Evolutionary conservation across 169 alveolate genomes (phyloP).

Genomic region (Blepharisma undulans): DNA sequence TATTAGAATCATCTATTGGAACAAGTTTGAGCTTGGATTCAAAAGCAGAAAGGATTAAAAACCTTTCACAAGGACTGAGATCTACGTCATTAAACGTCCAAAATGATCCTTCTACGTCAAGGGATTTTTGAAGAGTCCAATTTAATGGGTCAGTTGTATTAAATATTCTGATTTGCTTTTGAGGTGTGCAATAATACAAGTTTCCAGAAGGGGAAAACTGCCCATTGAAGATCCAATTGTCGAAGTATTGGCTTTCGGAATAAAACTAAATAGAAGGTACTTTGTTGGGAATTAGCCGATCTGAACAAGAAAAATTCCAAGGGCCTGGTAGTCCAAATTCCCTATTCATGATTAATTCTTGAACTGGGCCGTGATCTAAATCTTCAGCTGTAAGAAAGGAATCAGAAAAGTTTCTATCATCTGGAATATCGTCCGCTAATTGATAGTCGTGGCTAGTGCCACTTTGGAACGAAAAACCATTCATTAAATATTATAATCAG

Average conservation of each 20-base stretch:
- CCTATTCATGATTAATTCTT: not conserved
- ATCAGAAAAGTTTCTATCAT: not conserved
- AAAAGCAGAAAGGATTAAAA: slow-evolving; percentile 47
- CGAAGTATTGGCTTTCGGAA: not conserved
- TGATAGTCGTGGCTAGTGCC: not conserved
- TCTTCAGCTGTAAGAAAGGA: not conserved
- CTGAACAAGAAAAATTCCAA: not conserved
- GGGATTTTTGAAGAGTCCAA: slow-evolving; percentile 40
- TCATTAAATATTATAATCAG: not conserved
- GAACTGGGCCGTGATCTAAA: not conserved
- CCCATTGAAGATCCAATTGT: slow-evolving; percentile 22
- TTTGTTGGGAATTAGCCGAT: not conserved
- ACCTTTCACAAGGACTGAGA: slow-evolving; percentile 53
- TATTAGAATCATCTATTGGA: not conserved
- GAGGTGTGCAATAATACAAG: slow-evolving; percentile 13
- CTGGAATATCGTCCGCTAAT: not conserved
- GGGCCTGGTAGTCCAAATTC: not conserved
- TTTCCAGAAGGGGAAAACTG: slow-evolving; percentile 9
- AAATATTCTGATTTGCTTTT: not conserved
- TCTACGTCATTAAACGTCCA: slow-evolving; percentile 74
- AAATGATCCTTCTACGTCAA: slow-evolving; percentile 37
- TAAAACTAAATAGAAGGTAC: not conserved
- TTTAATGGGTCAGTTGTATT: slow-evolving; percentile 42
- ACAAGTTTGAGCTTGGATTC: not conserved
- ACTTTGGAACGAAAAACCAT: not conserved